Evolutionary conservation across 495 filamentous ascomycete species (phyloP).

Genomic region (Aspergillus saccharolyticus): DNA sequence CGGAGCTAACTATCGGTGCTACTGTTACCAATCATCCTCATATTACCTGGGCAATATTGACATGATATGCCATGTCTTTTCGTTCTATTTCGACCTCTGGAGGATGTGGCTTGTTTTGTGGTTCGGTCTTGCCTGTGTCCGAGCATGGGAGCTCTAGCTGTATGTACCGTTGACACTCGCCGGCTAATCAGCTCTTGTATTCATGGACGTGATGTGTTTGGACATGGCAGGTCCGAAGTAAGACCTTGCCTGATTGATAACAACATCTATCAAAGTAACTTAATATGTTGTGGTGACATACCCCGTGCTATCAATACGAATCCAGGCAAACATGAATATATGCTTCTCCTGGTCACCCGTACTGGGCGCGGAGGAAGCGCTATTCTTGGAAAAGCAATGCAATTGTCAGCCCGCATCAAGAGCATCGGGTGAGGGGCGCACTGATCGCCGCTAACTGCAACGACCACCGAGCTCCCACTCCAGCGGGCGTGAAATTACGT

Average conservation of each 20-base stretch:
- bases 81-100: not conserved
- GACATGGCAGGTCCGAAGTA: not conserved
- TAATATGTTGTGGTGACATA: too few species aligned
- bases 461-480: not conserved
- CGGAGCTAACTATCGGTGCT: not conserved
- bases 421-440: not conserved
- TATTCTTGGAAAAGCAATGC: not conserved
- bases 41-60: not conserved
- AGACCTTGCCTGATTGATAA: too few species aligned
- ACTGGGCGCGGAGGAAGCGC: not conserved
- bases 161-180: not conserved
- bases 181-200: not conserved
- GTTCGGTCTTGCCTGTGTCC: not conserved
- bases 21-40: not conserved
- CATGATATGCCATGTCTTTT: not conserved
- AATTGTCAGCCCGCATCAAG: not conserved
- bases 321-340: too few species aligned
- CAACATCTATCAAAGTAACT: too few species aligned
- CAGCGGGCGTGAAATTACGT: not conserved
- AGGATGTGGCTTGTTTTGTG: not conserved
- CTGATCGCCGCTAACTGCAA: not conserved
- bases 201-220: not conserved
- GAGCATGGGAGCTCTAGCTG: not conserved
- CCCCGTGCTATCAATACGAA: too few species aligned
- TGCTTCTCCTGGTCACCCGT: too few species aligned